Evolutionary conservation across 2,329 filamentous ascomycete species (phyloP), one percentile per base, ranked within the genome.

Genomic region (Hypocreales sp.): DNA sequence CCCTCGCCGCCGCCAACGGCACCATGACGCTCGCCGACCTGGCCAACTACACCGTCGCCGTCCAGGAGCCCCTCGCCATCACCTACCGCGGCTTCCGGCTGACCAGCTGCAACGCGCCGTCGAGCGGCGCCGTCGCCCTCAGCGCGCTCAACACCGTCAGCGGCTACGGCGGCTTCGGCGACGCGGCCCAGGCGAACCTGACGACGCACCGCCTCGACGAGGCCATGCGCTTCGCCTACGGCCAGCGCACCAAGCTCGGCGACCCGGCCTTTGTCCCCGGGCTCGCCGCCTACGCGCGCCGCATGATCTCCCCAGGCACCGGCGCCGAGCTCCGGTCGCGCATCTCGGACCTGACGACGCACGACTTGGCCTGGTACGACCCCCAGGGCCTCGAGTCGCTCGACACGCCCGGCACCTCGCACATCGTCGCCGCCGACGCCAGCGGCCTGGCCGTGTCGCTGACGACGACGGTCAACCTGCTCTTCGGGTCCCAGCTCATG

Each of bases 151-250:
- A 90, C 31, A 79, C 76, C 15, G 53, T 87, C 22, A 65, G 75
- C 34, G 79, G 79, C 0, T 92, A 83, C 42, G 54, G 67, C 0
- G 60, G 59, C 14, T 72, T 87, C 25, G 73, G 70, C 12, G 54
- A 70, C 9, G 51, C 62, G 2, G 51, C 56, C 2, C 52, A 58
- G 3, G 55, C 57, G 25, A 64, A 66, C 36, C 45, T 82, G 1
- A 81, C 72, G 21, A 81, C 78, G 0, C 83, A 93, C 45, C 62
- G 77, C 0, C 55, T 92, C n/a, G 74, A 87, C 36, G 83, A 93
- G 56, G 77, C 81, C 2, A 78, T 92, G 33, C 62, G 79, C 7
- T 92, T 86, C 44, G 80, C 73, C 0, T 92, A 92, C 40, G 83
- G 77, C 3, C 54, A 76, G 58, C 69, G 82, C 27, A 64, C 69